phyloP scores from a whole-genome alignment of 805 yeast species.

The Metschnikowia similis region DNA sequence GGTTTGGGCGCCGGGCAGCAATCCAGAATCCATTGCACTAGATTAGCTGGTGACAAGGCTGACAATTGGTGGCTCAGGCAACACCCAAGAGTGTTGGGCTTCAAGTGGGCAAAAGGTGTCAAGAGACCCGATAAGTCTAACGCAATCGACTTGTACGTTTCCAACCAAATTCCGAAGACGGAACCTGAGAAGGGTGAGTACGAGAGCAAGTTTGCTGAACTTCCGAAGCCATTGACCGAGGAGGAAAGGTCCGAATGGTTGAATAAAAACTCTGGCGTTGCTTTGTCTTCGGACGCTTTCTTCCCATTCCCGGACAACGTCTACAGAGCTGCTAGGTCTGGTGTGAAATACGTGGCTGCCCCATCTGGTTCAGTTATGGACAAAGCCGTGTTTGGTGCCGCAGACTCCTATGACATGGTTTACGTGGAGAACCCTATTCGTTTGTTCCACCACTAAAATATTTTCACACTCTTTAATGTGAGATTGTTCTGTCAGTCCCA shows the following conservation, averaged over 20 bases:
- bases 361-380: constrained; percentile 98
- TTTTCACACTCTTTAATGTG: not conserved
- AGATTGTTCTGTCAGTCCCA: not conserved
- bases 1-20: constrained; percentile 99
- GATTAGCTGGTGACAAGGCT: constrained; percentile 99
- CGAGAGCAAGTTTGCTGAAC: constrained; percentile 77
- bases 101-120: constrained; percentile 97
- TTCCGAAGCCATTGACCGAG: constrained; percentile 79
- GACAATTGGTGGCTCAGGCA: constrained; percentile 99
- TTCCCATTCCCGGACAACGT: constrained; percentile 99
- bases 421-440: constrained; percentile 97
- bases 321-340: constrained; percentile 94
- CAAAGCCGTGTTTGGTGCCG: constrained; percentile 92
- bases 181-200: constrained; percentile 94
- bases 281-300: constrained; percentile 95
- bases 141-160: constrained; percentile 91
- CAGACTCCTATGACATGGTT: constrained; percentile 84
- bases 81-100: constrained; percentile 87
- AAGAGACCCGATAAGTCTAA: constrained; percentile 98
- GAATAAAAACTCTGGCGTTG: constrained; percentile 73
- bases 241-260: constrained; percentile 89
- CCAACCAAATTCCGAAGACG: constrained; percentile 82
- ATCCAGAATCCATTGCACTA: constrained; percentile 97
- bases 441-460: constrained; percentile 84
- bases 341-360: constrained; percentile 94